Conservation (phyloP, 78 protist species). For the Polysphondylium violaceum region DNA sequence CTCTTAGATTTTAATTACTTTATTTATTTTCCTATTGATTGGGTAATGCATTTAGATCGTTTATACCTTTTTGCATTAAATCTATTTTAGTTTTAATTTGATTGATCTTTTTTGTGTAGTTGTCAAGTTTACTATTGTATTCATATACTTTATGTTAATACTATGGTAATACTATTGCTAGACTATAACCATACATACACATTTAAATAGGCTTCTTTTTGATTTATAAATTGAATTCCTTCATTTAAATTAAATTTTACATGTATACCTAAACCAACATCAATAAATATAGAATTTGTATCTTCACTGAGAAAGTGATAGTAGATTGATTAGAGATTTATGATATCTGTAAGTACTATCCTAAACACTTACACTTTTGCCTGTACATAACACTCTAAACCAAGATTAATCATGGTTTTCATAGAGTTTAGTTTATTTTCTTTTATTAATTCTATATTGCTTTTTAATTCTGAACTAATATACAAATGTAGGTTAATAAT, state of each 20-base stretch:
- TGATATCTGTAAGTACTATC: background rate
- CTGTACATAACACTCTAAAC: slow-evolving; percentile 78
- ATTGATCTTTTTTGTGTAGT: slow-evolving; percentile 29
- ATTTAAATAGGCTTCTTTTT: slow-evolving; percentile 38
- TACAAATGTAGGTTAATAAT: background rate
- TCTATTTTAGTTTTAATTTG: slow-evolving; percentile 32
- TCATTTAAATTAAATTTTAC: slow-evolving; percentile 58
- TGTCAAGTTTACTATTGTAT: slow-evolving; percentile 23
- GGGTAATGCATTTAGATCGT: slow-evolving; percentile 4
- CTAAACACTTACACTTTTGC: slow-evolving; percentile 70
- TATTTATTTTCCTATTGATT: background rate
- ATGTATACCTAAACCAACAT: slow-evolving; percentile 75
- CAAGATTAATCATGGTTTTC: slow-evolving; percentile 82
- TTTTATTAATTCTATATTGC: slow-evolving; percentile 65
- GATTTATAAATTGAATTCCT: slow-evolving; percentile 55
- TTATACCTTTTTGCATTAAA: slow-evolving; percentile 52
- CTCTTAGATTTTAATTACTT: background rate
- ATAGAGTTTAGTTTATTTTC: slow-evolving; percentile 57
- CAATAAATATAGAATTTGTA: slow-evolving; percentile 50
- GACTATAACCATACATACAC: slow-evolving; percentile 12
- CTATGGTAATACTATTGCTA: background rate
- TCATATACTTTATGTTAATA: background rate
- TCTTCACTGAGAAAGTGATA: slow-evolving; percentile 19
- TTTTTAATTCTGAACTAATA: slow-evolving; percentile 70
- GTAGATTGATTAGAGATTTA: background rate